Percentiles rank a stretch among this genome's conserved stretches.
Evolutionary conservation across 2,329 filamentous ascomycete species (phyloP).

Genomic region (Plectosphaerella sp.): DNA sequence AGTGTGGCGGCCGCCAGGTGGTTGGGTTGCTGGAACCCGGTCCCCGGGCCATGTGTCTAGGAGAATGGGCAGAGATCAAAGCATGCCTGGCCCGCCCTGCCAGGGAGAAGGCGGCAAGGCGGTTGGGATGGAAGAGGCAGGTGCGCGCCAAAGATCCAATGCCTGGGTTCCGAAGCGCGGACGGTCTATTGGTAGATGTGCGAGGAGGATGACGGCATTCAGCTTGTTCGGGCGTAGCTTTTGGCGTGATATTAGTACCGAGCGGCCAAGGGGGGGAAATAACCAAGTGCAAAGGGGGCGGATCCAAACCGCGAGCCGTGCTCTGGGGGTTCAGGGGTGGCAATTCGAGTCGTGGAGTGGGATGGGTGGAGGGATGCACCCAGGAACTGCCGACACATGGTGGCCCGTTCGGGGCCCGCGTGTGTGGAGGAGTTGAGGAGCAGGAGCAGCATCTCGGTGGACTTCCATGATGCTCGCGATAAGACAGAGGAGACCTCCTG

Average conservation of each 20-base stretch:
- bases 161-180: not conserved
- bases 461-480: no score
- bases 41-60: no score
- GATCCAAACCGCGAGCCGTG: not conserved
- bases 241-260: not conserved
- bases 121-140: not conserved
- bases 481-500: no score
- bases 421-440: not conserved
- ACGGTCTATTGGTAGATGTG: not conserved
- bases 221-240: not conserved
- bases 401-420: not conserved
- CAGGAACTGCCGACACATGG: not conserved
- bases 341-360: not conserved
- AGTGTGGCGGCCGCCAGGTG: no score
- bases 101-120: not conserved
- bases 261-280: not conserved
- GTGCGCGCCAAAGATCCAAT: not conserved
- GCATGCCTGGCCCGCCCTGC: no score
- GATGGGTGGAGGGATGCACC: not conserved
- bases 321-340: not conserved
- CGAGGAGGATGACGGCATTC: conserved; percentile 1
- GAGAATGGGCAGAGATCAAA: no score
- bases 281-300: not conserved
- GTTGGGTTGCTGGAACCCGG: no score
- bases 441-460: no score